These are phyloP conservation scores for Ampelomyces quisqualis DNA, from an alignment of 2,329 filamentous ascomycete genomes.

Conservation along the genomic window DNA sequence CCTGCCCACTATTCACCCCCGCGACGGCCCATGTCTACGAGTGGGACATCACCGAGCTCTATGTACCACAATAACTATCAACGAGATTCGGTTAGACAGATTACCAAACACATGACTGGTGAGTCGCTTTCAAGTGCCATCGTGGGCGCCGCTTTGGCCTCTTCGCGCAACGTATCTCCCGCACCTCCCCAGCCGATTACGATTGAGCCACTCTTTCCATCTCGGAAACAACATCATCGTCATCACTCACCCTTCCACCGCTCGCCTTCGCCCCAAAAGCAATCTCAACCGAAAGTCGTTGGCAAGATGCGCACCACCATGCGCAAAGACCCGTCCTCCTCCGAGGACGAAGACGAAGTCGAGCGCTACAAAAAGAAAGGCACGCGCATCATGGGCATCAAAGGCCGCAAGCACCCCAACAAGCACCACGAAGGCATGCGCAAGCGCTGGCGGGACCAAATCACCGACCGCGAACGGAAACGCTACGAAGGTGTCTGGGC, in stretches of 20 bases:
- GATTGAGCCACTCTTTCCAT: slow-evolving; percentile 42
- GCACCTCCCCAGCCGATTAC: slow-evolving; percentile 25
- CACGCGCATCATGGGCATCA: slow-evolving; percentile 56
- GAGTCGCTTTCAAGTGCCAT: slow-evolving; percentile 72
- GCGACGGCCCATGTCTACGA: slow-evolving; percentile 24
- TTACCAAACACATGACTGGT: slow-evolving; percentile 56
- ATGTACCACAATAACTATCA: slow-evolving; percentile 45
- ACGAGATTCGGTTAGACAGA: slow-evolving; percentile 39
- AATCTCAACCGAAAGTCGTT: slow-evolving; percentile 43
- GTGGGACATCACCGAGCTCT: slow-evolving; percentile 25
- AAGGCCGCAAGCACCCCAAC: slow-evolving; percentile 59
- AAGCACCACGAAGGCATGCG: slow-evolving; percentile 75
- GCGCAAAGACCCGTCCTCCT: slow-evolving; percentile 52
- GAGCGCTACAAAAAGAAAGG: slow-evolving; percentile 56
- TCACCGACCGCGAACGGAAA: slow-evolving; percentile 71
- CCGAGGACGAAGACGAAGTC: slow-evolving; percentile 56
- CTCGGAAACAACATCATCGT: slow-evolving; percentile 44
- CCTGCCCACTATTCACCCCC: slow-evolving; percentile 25
- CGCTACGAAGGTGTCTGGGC: slow-evolving; percentile 85
- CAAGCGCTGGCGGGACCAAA: slow-evolving; percentile 73
- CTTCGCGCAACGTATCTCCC: slow-evolving; percentile 55
- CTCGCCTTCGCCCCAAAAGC: slow-evolving; percentile 42
- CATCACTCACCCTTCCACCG: slow-evolving; percentile 41
- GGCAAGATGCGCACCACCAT: slow-evolving; percentile 66
- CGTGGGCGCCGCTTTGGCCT: slow-evolving; percentile 71